Percentiles rank a stretch among this genome's conserved stretches.
Evolutionary conservation across 164 flowering plant genomes (phyloP).

Genomic region (Liriodendron chinense): DNA sequence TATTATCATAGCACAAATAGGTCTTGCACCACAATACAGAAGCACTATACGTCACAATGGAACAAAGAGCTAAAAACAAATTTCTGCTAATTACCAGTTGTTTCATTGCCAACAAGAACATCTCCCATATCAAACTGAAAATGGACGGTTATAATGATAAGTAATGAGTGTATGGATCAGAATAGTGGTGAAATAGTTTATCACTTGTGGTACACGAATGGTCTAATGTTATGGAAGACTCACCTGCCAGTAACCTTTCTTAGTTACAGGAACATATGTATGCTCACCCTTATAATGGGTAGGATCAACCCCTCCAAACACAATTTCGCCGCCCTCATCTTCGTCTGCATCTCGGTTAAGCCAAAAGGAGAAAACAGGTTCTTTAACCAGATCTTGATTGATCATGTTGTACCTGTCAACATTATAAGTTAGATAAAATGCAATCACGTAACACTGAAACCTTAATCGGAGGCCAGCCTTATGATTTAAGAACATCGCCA

Average conservation of each 20-base stretch:
- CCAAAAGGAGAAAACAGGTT: conserved; percentile 88
- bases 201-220: background rate
- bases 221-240: conserved; percentile 10
- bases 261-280: conserved; percentile 81
- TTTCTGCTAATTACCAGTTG: conserved; percentile 54
- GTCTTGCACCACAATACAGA: background rate
- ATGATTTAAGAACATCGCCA: background rate
- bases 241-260: conserved; percentile 97
- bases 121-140: conserved; percentile 93
- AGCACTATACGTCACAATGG: background rate
- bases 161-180: background rate
- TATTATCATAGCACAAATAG: background rate
- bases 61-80: background rate
- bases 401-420: conserved; percentile 78
- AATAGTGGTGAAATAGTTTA: background rate
- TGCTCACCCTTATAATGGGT: conserved; percentile 79
- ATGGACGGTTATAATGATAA: background rate
- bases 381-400: conserved; percentile 62
- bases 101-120: conserved; percentile 58
- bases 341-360: conserved; percentile 65
- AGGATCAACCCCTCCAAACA: conserved; percentile 87
- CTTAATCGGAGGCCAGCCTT: background rate
- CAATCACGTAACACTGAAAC: background rate
- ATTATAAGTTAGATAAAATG: background rate
- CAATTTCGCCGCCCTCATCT: conserved; percentile 82